phyloP scores from a whole-genome alignment of 495 filamentous ascomycete species.

The Aspergillus baeticus region DNA sequence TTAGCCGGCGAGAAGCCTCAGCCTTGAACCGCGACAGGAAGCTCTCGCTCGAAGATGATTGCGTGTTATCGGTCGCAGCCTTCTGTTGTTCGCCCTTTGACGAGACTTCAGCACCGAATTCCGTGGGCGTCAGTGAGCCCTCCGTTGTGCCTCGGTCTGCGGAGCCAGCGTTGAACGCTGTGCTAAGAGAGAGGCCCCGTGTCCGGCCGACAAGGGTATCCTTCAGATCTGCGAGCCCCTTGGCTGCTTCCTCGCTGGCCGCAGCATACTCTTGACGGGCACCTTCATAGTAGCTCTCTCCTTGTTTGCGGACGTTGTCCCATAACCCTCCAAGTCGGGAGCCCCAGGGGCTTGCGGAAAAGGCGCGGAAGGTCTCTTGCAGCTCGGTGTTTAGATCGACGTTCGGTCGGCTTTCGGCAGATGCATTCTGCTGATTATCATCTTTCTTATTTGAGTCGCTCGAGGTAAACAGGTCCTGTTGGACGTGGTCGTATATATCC shows the following conservation, averaged over 20 bases:
- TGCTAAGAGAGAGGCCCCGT: conserved; percentile 66
- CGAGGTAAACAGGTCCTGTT: conserved; percentile 73
- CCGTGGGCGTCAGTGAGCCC: conserved; percentile 37
- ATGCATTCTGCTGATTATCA: conserved; percentile 39
- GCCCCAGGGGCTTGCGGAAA: conserved; percentile 90
- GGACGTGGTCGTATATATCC: conserved; percentile 98
- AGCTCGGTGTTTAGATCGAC: conserved; percentile 80
- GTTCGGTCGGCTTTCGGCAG: conserved; percentile 40
- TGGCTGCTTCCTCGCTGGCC: conserved; percentile 76
- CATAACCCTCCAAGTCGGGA: conserved; percentile 83
- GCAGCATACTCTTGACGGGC: conserved; percentile 76
- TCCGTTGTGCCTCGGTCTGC: conserved; percentile 28
- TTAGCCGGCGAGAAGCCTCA: conserved; percentile 81
- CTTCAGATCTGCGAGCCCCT: conserved; percentile 74
- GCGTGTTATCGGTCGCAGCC: not conserved
- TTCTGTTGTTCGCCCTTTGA: conserved; percentile 4
- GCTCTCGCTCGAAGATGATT: conserved; percentile 46
- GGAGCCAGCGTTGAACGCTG: conserved; percentile 30
- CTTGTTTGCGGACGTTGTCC: conserved; percentile 85
- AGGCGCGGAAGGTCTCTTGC: conserved; percentile 91
- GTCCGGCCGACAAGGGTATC: conserved; percentile 69
- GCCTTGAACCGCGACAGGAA: conserved; percentile 79
- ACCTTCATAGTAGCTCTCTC: conserved; percentile 81
- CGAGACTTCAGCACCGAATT: conserved; percentile 37
- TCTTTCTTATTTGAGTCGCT: conserved; percentile 49